A percentile compares a stretch with the other conserved stretches of the same genome.
These are phyloP conservation scores for Plasmopara muralis DNA, from an alignment of 352 stramenopile species.

Conservation along the genomic window DNA sequence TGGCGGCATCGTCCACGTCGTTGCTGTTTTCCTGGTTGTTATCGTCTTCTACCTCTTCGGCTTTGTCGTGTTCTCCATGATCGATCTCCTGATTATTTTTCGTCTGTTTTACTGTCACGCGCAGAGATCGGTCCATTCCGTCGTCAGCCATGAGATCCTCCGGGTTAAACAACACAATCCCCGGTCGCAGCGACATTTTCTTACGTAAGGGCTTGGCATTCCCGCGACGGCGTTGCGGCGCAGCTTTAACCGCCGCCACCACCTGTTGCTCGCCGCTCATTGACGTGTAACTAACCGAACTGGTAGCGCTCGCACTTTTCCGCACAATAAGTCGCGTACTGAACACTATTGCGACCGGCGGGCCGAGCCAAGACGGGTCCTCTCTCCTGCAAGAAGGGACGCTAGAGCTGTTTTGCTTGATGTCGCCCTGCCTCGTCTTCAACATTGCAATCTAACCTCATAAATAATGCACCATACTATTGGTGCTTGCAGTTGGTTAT, in stretches of 20 bases:
- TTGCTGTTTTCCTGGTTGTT: conserved; percentile 16
- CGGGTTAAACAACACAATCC: conserved; percentile 52
- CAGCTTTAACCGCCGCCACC: conserved; percentile 1
- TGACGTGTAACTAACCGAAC: conserved; percentile 16
- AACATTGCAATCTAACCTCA: not conserved
- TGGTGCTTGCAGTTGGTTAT: too few species aligned
- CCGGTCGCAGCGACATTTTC: conserved; percentile 21
- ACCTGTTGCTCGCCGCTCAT: conserved; percentile 18
- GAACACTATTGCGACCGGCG: conserved; percentile 2
- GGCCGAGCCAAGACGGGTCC: conserved; percentile 1
- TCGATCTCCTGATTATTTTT: conserved; percentile 22
- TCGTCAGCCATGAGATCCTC: conserved; percentile 24
- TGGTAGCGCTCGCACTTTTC: conserved; percentile 21
- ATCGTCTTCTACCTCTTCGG: conserved; percentile 12
- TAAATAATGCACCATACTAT: too few species aligned
- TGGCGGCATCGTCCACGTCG: conserved; percentile 13
- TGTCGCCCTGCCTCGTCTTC: not conserved
- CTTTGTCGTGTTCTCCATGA: conserved; percentile 3
- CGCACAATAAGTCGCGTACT: conserved; percentile 2
- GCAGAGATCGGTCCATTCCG: conserved; percentile 13
- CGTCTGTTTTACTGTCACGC: conserved; percentile 18
- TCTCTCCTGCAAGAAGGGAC: not conserved
- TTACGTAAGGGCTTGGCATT: conserved; percentile 10
- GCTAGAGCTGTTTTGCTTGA: not conserved
- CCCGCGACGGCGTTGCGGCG: conserved; percentile 8